These are phyloP conservation scores for Cenchrus purpureus DNA, from an alignment of 176 grass and related monocot species.

Conservation along the genomic window DNA sequence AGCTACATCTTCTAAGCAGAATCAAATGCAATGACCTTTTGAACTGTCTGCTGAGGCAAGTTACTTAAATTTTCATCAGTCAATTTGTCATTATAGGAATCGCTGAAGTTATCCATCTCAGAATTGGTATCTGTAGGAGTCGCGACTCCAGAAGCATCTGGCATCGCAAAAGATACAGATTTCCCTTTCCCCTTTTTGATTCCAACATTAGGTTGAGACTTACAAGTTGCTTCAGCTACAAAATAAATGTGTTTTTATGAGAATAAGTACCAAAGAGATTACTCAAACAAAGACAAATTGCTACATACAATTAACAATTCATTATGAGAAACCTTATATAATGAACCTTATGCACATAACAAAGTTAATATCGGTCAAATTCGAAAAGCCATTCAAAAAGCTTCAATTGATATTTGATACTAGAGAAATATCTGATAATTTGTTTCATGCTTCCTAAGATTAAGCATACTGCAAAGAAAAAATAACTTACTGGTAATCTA, in stretches of 20 bases:
- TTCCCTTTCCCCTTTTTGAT: conserved; percentile 48
- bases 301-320: conserved; percentile 15
- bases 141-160: conserved; percentile 31
- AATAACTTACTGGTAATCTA: conserved; percentile 4
- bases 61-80: conserved; percentile 43
- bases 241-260: conserved; percentile 33
- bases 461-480: neutral
- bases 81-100: conserved; percentile 1
- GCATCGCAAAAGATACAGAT: conserved; percentile 60
- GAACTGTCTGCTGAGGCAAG: conserved; percentile 22
- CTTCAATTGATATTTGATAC: neutral
- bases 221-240: conserved; percentile 40
- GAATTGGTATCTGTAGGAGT: conserved; percentile 32
- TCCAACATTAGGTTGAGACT: conserved; percentile 43
- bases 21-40: conserved; percentile 34
- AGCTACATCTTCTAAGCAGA: neutral
- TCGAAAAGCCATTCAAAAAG: conserved; percentile 9
- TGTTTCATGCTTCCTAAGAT: conserved; percentile 11
- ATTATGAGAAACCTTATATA: neutral
- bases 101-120: conserved; percentile 24
- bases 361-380: conserved; percentile 28
- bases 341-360: neutral
- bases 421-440: neutral
- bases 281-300: neutral
- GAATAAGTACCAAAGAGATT: conserved; percentile 17